phyloP scores from a whole-genome alignment of 352 stramenopile genomes.

The Pythium sukuiense region DNA sequence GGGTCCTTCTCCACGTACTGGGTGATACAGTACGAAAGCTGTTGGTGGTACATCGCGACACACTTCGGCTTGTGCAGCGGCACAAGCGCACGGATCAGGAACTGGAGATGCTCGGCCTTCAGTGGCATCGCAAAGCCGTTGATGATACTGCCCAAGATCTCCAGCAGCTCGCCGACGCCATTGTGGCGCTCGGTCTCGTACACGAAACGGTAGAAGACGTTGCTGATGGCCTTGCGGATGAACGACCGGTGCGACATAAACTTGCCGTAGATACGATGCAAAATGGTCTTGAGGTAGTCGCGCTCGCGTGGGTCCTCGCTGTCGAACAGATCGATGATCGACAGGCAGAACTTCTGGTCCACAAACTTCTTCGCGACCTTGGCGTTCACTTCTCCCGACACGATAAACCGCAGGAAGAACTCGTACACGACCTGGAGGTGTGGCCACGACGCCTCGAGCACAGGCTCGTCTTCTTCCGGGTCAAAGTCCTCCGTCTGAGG shows the following conservation, averaged over 20 bases:
- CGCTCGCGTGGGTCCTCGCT: constrained; percentile 97
- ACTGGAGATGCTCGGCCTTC: constrained; percentile 97
- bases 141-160: constrained; percentile 99
- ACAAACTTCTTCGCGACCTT: constrained; percentile 98
- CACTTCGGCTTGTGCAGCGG: constrained; percentile 96
- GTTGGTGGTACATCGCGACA: constrained; percentile 96
- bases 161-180: constrained; percentile 96
- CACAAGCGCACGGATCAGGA: constrained; percentile 93
- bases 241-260: constrained; percentile 98
- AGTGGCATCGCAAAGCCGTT: constrained; percentile 99
- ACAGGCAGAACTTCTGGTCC: constrained; percentile 93
- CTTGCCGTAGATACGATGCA: constrained; percentile 99
- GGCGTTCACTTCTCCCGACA: constrained; percentile 95
- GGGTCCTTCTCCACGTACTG: constrained; percentile 99
- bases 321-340: constrained; percentile 82
- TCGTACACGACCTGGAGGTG: constrained; percentile 99
- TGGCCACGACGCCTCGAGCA: constrained; percentile 96
- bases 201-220: constrained; percentile 98
- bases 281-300: constrained; percentile 99
- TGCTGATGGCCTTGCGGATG: constrained; percentile 97
- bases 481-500: constrained; percentile 98
- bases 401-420: constrained; percentile 98
- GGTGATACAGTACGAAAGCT: constrained; percentile 99
- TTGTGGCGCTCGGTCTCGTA: constrained; percentile 96
- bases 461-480: constrained; percentile 98